Base-by-base conservation (phyloP, 768 basidiomycete genomes). In the Pisolithus microcarpus region DNA sequence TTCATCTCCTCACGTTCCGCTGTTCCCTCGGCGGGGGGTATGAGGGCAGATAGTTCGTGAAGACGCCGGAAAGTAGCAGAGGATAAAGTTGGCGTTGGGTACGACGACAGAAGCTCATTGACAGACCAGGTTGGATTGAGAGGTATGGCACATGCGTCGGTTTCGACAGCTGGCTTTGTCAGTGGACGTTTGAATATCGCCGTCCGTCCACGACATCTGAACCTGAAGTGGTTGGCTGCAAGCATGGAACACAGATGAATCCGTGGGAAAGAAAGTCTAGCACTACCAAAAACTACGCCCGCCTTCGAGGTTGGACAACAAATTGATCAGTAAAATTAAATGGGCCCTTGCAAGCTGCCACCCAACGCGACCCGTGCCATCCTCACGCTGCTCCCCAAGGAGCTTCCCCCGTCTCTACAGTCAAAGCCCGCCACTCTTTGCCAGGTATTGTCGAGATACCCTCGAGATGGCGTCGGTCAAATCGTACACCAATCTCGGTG, bases 101-200 rank as follows among this genome's bases (percentile, higher is more conserved):
- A 91, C 5, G 87, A 89, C 6, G 85, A 84, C 6, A 91, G 68
- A 8, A 91, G 75, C 44, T 83, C 70, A 58, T 82, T 75, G 43
- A 92, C 83, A 48, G 90, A 91, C 90, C 90, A 91, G 1, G 84
- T 83, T 19, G 89, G 83, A 42, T 69, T 65, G 0, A 73, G 51
- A 5, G 89, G 89, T 50, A 91, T 79, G 16, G 82, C 84, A 50
- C 70, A 78, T 5, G 74, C 65, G 57, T 90, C 87, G 2, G 75
- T 75, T 46, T 68, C 59, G 3, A 62, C 31, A 19, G 28, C 53
- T 48, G 52, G 50, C 46, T 28, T 38, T 21, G 52, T 56, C n/a
- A 50, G 38, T 43, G 54, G 21, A 13, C 24, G 4, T n/a, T 28
- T 39, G 34, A 38, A n/a, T n/a, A 38, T 18, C n/a, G 11, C 39